phyloP scores from a whole-genome alignment of 495 filamentous ascomycete genomes.

The Podospora appendiculata region DNA sequence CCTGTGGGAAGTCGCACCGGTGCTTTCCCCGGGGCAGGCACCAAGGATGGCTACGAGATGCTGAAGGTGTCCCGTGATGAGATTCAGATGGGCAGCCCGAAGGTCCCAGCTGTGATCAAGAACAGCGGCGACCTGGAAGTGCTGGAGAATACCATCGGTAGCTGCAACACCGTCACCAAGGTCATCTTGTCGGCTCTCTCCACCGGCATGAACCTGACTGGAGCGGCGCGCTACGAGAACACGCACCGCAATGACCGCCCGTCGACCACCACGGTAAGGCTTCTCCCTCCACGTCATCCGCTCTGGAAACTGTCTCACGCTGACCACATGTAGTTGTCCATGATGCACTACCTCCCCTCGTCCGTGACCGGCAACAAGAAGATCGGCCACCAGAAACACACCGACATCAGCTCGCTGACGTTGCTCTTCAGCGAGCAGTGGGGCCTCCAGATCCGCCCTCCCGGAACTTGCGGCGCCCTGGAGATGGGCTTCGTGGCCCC shows the following conservation, averaged over 20 bases:
- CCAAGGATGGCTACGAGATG: constrained; percentile 49
- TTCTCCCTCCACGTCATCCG: not conserved
- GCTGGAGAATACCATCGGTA: constrained; percentile 38
- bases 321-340: constrained; percentile 19
- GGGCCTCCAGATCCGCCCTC: constrained; percentile 48
- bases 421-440: constrained; percentile 49
- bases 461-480: constrained; percentile 29
- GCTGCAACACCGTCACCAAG: constrained; percentile 43
- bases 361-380: constrained; percentile 30
- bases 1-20: constrained; percentile 42
- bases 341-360: constrained; percentile 42
- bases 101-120: constrained; percentile 39
- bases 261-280: constrained; percentile 31
- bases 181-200: constrained; percentile 44
- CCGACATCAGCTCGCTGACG: constrained; percentile 51
- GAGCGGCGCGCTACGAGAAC: constrained; percentile 42
- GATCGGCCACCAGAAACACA: constrained; percentile 49
- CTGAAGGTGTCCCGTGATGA: constrained; percentile 45
- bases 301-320: not conserved
- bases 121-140: constrained; percentile 38
- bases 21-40: constrained; percentile 30
- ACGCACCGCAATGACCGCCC: constrained; percentile 42
- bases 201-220: constrained; percentile 33
- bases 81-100: constrained; percentile 37
- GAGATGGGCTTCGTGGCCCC: constrained; percentile 49